These are phyloP conservation scores for Amoebophrya sp. DNA, from an alignment of 169 alveolate species.

Conservation along the genomic window DNA sequence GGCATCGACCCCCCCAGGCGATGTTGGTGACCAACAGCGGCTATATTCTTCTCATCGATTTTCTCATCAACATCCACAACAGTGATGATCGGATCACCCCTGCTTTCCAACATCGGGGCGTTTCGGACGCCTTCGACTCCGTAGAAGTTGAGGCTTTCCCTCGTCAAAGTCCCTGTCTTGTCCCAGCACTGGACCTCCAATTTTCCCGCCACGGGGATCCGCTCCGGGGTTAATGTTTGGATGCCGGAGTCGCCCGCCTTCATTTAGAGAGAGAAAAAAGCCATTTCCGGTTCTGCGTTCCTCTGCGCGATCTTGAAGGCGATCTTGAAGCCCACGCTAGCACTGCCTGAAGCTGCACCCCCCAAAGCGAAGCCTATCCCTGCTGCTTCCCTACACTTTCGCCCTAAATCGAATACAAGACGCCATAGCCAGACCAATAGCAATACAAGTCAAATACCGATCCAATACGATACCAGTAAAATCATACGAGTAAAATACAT, in stretches of 20 bases:
- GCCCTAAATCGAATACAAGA: too few relatives aligned
- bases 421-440: too few relatives aligned
- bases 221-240: not conserved
- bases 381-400: too few relatives aligned
- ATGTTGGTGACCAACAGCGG: not conserved
- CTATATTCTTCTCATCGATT: not conserved
- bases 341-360: too few relatives aligned
- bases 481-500: too few relatives aligned
- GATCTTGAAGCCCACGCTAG: not conserved
- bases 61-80: not conserved
- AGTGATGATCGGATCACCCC: not conserved
- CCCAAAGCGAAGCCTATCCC: too few relatives aligned
- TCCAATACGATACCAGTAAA: too few relatives aligned
- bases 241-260: not conserved
- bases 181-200: not conserved
- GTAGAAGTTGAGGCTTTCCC: not conserved
- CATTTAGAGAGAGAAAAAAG: too few relatives aligned
- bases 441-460: too few relatives aligned
- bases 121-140: not conserved
- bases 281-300: not conserved
- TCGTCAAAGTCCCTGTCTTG: slow-evolving; percentile 13
- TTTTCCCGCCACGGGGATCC: slow-evolving; percentile 15
- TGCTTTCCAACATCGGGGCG: not conserved
- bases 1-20: too few relatives aligned
- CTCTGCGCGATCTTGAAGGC: slow-evolving; percentile 2